phyloP scores from a whole-genome alignment of 306 rosid genomes.

The Oxytropis ochrocephala region DNA sequence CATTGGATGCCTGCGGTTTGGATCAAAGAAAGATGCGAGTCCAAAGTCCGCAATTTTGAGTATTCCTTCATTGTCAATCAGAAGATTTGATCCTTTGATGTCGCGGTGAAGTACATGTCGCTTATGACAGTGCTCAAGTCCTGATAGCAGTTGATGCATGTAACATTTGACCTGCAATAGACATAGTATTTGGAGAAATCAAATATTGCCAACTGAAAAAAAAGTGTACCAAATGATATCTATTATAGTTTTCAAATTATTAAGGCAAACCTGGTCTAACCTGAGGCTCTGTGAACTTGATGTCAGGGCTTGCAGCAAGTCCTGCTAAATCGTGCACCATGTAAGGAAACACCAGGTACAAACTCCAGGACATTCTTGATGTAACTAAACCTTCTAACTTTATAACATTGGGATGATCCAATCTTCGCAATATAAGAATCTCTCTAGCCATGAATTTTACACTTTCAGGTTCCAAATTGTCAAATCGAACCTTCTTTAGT shows the following conservation, averaged over 20 bases:
- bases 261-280: conserved; percentile 50
- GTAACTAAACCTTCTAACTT: conserved; percentile 96
- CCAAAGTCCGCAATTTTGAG: conserved; percentile 95
- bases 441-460: conserved; percentile 97
- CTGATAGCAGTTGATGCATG: conserved; percentile 77
- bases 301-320: conserved; percentile 82
- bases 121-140: conserved; percentile 91
- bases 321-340: conserved; percentile 99
- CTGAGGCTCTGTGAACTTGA: conserved; percentile 89
- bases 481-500: conserved; percentile 91
- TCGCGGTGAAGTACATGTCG: conserved; percentile 85
- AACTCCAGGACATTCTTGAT: conserved; percentile 92
- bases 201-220: conserved; percentile 4
- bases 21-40: conserved; percentile 80
- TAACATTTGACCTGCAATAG: conserved; percentile 82
- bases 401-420: conserved; percentile 86
- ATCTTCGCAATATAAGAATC: conserved; percentile 75
- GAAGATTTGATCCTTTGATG: conserved; percentile 92
- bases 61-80: conserved; percentile 63
- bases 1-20: conserved; percentile 70
- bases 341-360: conserved; percentile 85
- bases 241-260: conserved; percentile 10
- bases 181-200: conserved; percentile 18
- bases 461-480: conserved; percentile 96
- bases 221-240: conserved; percentile 5